These are phyloP conservation scores for Tricholoma bakamatsutake DNA, from an alignment of 768 basidiomycete genomes.

Conservation along the genomic window DNA sequence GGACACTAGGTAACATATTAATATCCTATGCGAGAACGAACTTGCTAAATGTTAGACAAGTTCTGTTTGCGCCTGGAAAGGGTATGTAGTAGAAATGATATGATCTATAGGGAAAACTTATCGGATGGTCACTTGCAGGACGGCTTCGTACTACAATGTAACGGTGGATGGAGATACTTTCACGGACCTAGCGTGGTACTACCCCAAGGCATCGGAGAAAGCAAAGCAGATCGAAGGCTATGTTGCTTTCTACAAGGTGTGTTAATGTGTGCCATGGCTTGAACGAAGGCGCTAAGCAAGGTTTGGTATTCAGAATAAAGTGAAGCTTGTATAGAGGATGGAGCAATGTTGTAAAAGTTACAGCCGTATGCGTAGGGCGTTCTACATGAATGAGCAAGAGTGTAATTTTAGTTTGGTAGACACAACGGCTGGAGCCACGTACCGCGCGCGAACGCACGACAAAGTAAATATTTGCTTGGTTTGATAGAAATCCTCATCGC, in stretches of 20 bases:
- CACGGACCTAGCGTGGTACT: conserved; percentile 67
- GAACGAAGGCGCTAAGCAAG: not conserved
- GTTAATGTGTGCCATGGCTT: not conserved
- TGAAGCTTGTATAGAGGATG: conserved; percentile 21
- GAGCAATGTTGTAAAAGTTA: not conserved
- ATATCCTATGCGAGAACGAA: not conserved
- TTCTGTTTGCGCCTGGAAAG: conserved; percentile 66
- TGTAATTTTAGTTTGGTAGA: too few relatives aligned
- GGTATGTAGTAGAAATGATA: conserved; percentile 32
- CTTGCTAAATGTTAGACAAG: conserved; percentile 21
- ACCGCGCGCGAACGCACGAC: not conserved
- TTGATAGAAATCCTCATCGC: not conserved
- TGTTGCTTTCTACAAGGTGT: conserved; percentile 76
- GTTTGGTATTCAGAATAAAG: conserved; percentile 30
- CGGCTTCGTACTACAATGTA: conserved; percentile 62
- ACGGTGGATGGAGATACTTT: conserved; percentile 40
- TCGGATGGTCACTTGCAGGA: conserved; percentile 26
- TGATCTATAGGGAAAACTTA: not conserved
- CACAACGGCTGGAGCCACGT: not conserved
- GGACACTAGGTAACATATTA: conserved; percentile 40
- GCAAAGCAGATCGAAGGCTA: conserved; percentile 60
- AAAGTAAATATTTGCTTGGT: not conserved
- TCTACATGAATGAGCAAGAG: too few relatives aligned
- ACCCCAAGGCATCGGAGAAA: conserved; percentile 46
- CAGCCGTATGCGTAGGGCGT: too few relatives aligned